Evolutionary conservation across 1,139 yeast genomes (phyloP), one percentile per base, ranked within the genome.

Genomic region (Blastobotrys ciferrii): DNA sequence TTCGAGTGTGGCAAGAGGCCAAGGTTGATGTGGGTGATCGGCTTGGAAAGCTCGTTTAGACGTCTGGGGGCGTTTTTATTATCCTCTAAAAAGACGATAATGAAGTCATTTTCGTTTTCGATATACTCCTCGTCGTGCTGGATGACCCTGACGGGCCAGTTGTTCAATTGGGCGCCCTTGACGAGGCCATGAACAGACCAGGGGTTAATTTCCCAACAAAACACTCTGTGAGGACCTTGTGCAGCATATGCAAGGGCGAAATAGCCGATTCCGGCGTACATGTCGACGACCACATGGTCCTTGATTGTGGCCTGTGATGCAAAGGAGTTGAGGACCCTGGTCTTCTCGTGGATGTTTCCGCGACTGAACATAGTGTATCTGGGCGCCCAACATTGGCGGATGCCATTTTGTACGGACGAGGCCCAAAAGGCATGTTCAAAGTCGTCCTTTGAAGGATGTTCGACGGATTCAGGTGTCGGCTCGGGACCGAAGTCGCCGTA

Each of bases 191-290:
- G 81, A 5, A 84, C 76, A 42, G 94, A 84, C 94, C 92, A 87
- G 1, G 89, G 87, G 60, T 88, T 88, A 42, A 88, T 68, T 56
- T 88, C 96, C 88, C 95, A 88, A 61, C 95, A 82, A 42, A 82
- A 75, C 0, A 86, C 68, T 14, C 69, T 68, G 11, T 63, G 53
- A 1, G 87, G 88, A 0, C 76, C 75, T 35, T 74, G 71, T 43
- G 69, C 70, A 43, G 86, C 70, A 59, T 88, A 88, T 41, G 87
- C 76, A 32, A 88, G 68, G 3, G 91, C 77, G 63, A 88, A 88
- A 64, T 88, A 88, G 1, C 96, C 96, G 46, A 88, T 87, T 0
- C 96, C 96, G 28, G 87, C 81, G 62, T 87, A 88, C 50, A 88
- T 61, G 61, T 88, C 96, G 4, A 84, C 70, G 0, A 84, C 79